Base-by-base conservation (phyloP, 139 green algal genomes). In the Chlamydomonas schloesseri region DNA sequence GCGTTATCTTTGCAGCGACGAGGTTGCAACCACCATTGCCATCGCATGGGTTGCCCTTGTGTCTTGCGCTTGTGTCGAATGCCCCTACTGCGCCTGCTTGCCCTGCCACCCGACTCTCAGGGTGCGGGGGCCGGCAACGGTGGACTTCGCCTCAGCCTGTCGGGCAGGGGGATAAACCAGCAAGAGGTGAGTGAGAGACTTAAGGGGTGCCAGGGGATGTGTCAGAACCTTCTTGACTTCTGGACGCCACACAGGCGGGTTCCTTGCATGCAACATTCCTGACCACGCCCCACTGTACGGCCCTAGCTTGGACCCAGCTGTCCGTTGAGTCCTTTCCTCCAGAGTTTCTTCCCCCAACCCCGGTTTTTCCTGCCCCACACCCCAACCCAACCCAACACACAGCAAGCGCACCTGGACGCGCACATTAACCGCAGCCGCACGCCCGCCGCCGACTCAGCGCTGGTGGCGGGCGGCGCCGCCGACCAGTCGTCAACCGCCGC, bases 371-470 rank as follows among this genome's bases (percentile, higher is more conserved):
- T 23, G 34, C 34, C 37, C 23, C 55, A 33, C 33, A 33, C 28
- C 26, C 17, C 36, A 42, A 29, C 46, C 64, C 28, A 9, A 47
- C 37, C 58, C 14, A 3, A 15, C 28, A 15, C 42, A 37, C 78
- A 84, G 78, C 64, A 84, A 75, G 78, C 78, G 47, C 74, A 65
- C 28, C 65, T 84, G n/a, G 78, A 84, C 65, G 78, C 64, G 29
- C 78, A 84, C 78, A 74, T 84, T 47, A 53, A 84, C 78, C 78
- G 78, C 62, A 84, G 64, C 37, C 78, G 15, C 62, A 50, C 31
- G 46, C 78, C 58, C 26, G 3, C 71, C 9, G 78, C 65, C 21
- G 62, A 84, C 62, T 73, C 77, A 9, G 77, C 77, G 4, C 1
- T 84, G 65, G 78, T 74, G 10, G 46, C 78, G 2, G 46, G 34